Base-by-base conservation (phyloP, 2,329 filamentous ascomycete species). In the Rhytidhysteron rufulum region DNA sequence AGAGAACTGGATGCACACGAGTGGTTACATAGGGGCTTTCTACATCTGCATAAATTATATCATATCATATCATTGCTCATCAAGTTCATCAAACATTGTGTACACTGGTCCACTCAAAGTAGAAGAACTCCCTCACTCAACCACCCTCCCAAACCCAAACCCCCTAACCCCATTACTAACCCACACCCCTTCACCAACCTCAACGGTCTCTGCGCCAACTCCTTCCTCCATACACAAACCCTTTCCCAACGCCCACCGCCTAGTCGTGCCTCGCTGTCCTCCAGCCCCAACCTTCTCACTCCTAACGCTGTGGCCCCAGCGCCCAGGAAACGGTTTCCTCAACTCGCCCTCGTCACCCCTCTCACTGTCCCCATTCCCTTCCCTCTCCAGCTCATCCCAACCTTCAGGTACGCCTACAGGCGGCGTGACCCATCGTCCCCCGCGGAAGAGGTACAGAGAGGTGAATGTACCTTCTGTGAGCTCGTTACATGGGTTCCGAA, bases 401-500 rank as follows among this genome's bases (percentile, higher is more conserved):
- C 16, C 13, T 19, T 35, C 13, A 0, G 61, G 61, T 0, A 62
- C 62, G 6, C 63, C 60, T 3, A 68, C 63, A 2, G 80, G 77
- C 1, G 91, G 91, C 27, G 90, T 95, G 6, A 89, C 77, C 91
- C 91, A 97, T 36, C 70, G 68, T 1, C 78, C 81, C 4, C 73
- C 63, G 32, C 86, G 80, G 72, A 78, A 87, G 50, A 96, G 86
- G 63, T 91, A 96, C 0, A 86, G 80, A 0, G 85, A 94, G 1
- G 86, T 90, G 13, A 86, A 77, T 45, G 85, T 90, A 7, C 88
- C 88, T 64, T 97, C 91, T 78, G 94, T 95, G 25, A 96, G 67
- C 35, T 83, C 77, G 2, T 74, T 75, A 20, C 78, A 69, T 4
- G 63, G 48, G 54, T 86, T 88, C 47, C 86, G 74, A 2, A 96